Percentiles rank a stretch among this genome's conserved stretches.
Conservation (phyloP, 2,329 filamentous ascomycete species). For the Cyanodermella asteris region DNA sequence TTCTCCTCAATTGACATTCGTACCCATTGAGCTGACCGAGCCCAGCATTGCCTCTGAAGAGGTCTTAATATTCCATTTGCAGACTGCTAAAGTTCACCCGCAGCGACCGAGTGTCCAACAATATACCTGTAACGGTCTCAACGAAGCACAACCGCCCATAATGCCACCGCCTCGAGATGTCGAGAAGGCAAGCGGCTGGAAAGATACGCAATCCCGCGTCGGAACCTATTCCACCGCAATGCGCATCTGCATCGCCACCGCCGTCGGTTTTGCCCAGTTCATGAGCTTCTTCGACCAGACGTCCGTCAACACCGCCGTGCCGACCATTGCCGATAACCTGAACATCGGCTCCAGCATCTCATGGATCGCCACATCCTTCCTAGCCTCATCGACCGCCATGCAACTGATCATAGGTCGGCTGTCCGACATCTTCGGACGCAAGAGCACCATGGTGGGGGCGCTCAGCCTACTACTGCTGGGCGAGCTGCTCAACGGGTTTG, state of each 20-base stretch:
- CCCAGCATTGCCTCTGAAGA: too few species aligned
- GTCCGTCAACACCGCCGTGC: conserved; percentile 14
- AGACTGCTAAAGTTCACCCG: too few species aligned
- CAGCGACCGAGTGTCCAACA: too few species aligned
- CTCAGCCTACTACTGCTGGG: conserved; percentile 12
- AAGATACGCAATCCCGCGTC: too few species aligned
- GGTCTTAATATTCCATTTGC: too few species aligned
- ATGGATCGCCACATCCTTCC: conserved; percentile 7
- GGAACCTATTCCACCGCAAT: too few species aligned
- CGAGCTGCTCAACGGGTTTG: conserved; percentile 15
- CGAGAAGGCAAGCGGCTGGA: too few species aligned
- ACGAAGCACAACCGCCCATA: too few species aligned
- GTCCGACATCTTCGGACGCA: conserved; percentile 17
- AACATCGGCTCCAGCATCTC: conserved; percentile 10
- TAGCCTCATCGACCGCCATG: conserved; percentile 16
- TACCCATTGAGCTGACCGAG: too few species aligned
- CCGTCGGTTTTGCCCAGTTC: conserved; percentile 14
- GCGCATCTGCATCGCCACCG: conserved; percentile 12
- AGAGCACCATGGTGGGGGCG: conserved; percentile 13
- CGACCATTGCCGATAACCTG: conserved; percentile 12
- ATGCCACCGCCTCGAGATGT: too few species aligned
- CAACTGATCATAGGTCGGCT: conserved; percentile 17
- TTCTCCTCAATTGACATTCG: too few species aligned
- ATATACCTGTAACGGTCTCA: too few species aligned
- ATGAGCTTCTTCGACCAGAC: conserved; percentile 19